Base-by-base conservation (phyloP, 352 stramenopile species). In the Globisporangium paddicum region DNA sequence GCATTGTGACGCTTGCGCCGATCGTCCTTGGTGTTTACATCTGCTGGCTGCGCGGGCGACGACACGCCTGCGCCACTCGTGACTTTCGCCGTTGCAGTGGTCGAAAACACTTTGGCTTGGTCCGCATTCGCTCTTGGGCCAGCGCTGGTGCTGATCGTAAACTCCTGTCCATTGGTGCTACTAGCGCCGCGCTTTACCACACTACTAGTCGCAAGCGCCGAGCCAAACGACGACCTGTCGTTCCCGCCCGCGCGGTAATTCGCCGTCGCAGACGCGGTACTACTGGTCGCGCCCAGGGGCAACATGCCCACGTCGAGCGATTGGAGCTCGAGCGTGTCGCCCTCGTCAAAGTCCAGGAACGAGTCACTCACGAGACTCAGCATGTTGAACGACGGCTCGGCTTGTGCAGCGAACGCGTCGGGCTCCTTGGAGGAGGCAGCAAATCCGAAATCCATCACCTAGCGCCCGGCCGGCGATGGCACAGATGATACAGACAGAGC, bases 1-100 rank as follows among this genome's bases (percentile, higher is more conserved):
- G 71, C 69, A 45, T 90, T 90, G 63, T 85, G 80, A 5, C 75
- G 67, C 57, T 71, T 68, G 26, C 74, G 69, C 0, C 80, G 75
- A 55, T 83, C 66, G 34, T 73, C 72, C 7, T 75, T 66, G 8
- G 60, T 69, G n/a, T n/a, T n/a, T n/a, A n/a, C n/a, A n/a, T n/a
- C n/a, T n/a, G 16, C 37, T 44, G 7, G 30, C 13, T 26, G 26
- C 10, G 34, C 9, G 14, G 35, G 23, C 26, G 16, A 16, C 7
- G 28, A 26, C n/a, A 23, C 18, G 35, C 3, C 13, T 50, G 44
- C 16, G 7, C 45, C 21, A 23, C 10, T 25, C 16, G 37, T 42
- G n/a, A n/a, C 37, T 42, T 42, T 42, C 18, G 16, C 19, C 19
- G 37, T 42, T 16, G 37, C 5, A 5, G 14, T 18, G 18, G 37